Evolutionary conservation across 2,329 filamentous ascomycete genomes (phyloP), one percentile per base, ranked within the genome.

Genomic region (Mycosphaerella sp.): DNA sequence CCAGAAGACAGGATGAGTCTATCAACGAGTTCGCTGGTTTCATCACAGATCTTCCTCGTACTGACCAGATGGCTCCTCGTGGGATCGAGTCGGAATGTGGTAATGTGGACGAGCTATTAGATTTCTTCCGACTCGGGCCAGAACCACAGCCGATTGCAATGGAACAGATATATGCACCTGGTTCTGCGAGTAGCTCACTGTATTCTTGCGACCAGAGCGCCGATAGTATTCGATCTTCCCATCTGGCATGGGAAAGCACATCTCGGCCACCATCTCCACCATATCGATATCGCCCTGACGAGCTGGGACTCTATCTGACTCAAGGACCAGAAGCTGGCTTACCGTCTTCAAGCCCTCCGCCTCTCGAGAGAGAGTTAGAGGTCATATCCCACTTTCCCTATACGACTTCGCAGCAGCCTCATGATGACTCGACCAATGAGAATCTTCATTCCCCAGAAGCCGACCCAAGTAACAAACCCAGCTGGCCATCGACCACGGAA

Each of bases 1-100:
- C 59, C n/a, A 51, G 56, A 44, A 49, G 57, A 4, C 51, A 54
- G 39, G 56, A 48, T 23, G 54, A 53, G 14, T 55, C 56, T 7
- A 45, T 53, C 4, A 44, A 54, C 4, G 54, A 54, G n/a, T 46
- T 61, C 6, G 54, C 59, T 3, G 46, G 46, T 12, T 61, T 48
- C 29, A 59, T 61, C 21, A 43, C 54, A 44, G 45, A 46, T 32
- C 51, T 61, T 3, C 59, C 59, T 9, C 39, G 50, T 12, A 54
- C 44, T 14, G 32, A 51, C 39, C 50, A 54, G 9, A 46, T 56
- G 44, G 43, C 53, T 17, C 49, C 54, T 38, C 49, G 54, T 11
- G 26, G 41, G 6, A 42, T 45, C 31, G 50, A 57, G 39, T 49
- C 51, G 12, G 53, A 57, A 29, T 41, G 48, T 44, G 54, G 54